Evolutionary conservation across 768 basidiomycete species (phyloP).

Genomic region (Exidia glandulosa): DNA sequence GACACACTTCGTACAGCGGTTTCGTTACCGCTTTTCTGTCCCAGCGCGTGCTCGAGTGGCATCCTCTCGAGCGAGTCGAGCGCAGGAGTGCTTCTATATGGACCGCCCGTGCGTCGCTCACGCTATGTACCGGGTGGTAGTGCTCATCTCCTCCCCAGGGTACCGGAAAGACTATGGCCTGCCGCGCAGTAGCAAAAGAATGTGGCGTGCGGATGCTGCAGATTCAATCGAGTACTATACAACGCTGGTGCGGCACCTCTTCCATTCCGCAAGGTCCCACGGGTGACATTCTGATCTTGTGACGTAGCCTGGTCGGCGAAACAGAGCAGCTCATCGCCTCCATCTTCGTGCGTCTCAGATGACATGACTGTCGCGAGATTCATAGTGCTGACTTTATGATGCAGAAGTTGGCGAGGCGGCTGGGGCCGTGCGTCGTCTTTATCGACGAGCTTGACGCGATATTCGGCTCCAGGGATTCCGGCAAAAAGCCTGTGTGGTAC

Average conservation of each 20-base stretch:
- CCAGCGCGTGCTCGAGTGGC: constrained; percentile 24
- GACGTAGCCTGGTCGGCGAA: constrained; percentile 6
- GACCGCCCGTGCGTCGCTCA: constrained; percentile 12
- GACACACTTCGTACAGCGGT: constrained; percentile 28
- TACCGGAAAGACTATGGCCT: constrained; percentile 25
- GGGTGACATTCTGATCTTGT: not conserved
- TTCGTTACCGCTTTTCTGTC: constrained; percentile 25
- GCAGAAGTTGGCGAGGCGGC: constrained; percentile 23
- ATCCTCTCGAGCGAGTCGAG: constrained; percentile 23
- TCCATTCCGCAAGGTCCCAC: not conserved
- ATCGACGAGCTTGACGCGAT: constrained; percentile 30
- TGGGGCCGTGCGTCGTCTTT: constrained; percentile 30
- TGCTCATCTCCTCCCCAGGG: constrained; percentile 6
- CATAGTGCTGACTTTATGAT: constrained; percentile 14
- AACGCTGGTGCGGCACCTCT: constrained; percentile 19
- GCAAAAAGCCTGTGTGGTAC: constrained; percentile 16
- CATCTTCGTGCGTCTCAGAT: constrained; percentile 10
- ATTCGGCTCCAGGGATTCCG: constrained; percentile 20
- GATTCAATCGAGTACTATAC: constrained; percentile 18
- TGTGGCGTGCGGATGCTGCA: constrained; percentile 29
- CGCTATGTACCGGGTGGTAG: not conserved
- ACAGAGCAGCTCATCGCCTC: constrained; percentile 14
- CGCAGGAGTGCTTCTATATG: constrained; percentile 25
- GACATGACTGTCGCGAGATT: no score
- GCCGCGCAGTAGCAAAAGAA: constrained; percentile 26